phyloP scores from a whole-genome alignment of 2,329 filamentous ascomycete species.

The Exophiala sp. region DNA sequence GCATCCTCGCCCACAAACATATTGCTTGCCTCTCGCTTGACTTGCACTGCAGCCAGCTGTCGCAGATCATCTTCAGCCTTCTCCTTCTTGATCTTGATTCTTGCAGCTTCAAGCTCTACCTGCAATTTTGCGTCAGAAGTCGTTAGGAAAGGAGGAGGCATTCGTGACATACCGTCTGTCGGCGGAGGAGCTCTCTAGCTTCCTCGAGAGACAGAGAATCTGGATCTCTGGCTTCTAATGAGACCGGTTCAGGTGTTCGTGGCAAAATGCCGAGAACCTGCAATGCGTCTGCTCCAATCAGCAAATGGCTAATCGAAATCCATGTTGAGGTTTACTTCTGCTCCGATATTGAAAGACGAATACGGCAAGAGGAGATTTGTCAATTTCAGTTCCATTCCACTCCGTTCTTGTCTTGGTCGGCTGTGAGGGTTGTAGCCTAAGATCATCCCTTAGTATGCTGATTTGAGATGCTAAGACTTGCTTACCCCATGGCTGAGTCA shows the following conservation, averaged over 20 bases:
- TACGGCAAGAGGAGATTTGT: slow-evolving; percentile 23
- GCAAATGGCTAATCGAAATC: background rate
- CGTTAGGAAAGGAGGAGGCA: background rate
- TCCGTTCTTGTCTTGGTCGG: background rate
- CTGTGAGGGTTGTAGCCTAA: background rate
- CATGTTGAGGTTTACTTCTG: slow-evolving; percentile 5
- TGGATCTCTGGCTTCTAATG: slow-evolving; percentile 26
- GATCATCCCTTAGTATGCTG: background rate
- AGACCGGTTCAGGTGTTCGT: slow-evolving; percentile 28
- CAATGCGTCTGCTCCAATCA: slow-evolving; percentile 28
- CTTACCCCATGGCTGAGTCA: slow-evolving; percentile 2
- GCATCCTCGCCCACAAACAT: background rate
- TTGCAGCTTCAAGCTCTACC: slow-evolving; percentile 3
- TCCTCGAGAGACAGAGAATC: slow-evolving; percentile 28
- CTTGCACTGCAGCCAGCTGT: background rate
- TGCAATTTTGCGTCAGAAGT: background rate
- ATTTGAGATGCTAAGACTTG: background rate
- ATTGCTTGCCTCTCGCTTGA: slow-evolving; percentile 4
- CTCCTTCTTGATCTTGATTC: slow-evolving; percentile 4
- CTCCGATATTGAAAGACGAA: slow-evolving; percentile 33
- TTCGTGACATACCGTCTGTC: slow-evolving; percentile 27
- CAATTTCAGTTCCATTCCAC: background rate
- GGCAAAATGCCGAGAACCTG: slow-evolving; percentile 34
- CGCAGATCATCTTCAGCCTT: background rate
- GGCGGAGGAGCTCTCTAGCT: slow-evolving; percentile 26